Percentiles rank a stretch among this genome's conserved stretches.
Conservation (phyloP, 2,329 filamentous ascomycete species). For the Sordariomycetes sp. region DNA sequence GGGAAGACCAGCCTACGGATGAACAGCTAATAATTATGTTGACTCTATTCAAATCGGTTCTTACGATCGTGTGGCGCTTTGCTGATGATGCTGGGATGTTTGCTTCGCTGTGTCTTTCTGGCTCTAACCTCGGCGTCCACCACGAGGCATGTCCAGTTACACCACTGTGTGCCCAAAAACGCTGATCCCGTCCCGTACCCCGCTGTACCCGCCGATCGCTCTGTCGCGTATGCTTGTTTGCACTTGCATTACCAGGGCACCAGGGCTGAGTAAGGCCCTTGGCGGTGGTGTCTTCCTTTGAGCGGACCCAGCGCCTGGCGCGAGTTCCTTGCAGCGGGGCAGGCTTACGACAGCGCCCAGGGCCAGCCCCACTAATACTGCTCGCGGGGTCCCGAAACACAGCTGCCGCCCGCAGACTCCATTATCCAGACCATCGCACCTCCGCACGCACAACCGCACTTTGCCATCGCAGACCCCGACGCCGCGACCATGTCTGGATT, state of each 20-base stretch:
- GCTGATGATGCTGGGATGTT: neutral
- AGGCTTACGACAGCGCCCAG: neutral
- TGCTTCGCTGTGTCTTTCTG: neutral
- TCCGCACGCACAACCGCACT: neutral
- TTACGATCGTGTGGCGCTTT: neutral
- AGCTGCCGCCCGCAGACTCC: neutral
- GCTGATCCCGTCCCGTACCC: neutral
- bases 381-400: neutral
- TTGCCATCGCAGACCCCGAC: neutral
- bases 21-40: neutral
- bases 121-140: neutral
- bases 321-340: too few relatives aligned
- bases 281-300: neutral
- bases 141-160: neutral
- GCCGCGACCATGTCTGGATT: slow-evolving; percentile 64
- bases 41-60: neutral
- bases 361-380: neutral
- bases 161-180: neutral
- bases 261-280: neutral
- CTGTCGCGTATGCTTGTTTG: too few relatives aligned
- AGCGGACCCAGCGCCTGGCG: neutral
- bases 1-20: neutral
- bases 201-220: neutral
- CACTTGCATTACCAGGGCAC: too few relatives aligned
- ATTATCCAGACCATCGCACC: neutral